Evolutionary conservation across 208 protist species (phyloP).

Genomic region (Leishmania aethiopica): DNA sequence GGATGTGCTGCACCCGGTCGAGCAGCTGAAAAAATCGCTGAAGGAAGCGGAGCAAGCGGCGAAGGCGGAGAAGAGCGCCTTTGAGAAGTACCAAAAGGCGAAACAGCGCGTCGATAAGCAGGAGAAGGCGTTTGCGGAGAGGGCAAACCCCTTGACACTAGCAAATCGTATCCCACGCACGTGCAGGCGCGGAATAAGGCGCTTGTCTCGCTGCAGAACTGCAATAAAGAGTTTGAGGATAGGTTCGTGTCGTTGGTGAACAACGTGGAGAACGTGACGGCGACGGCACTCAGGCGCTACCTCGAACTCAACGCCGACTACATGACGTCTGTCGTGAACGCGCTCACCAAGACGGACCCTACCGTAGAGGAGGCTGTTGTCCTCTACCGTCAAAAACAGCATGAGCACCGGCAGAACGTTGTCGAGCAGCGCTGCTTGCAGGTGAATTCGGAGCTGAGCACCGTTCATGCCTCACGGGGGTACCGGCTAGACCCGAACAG

Average conservation of each 20-base stretch:
- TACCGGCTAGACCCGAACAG: conserved; percentile 1
- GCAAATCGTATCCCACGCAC: conserved; percentile 33
- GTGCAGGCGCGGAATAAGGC: conserved; percentile 29
- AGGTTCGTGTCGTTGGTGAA: conserved; percentile 35
- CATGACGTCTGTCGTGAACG: conserved; percentile 48
- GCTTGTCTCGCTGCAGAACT: conserved; percentile 18
- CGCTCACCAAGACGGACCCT: conserved; percentile 40
- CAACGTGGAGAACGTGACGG: conserved; percentile 37
- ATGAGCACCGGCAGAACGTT: conserved; percentile 15
- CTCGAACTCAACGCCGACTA: conserved; percentile 54
- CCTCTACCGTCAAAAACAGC: conserved; percentile 31
- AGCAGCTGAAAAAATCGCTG: conserved; percentile 32
- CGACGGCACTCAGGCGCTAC: conserved; percentile 43
- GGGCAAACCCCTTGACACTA: conserved; percentile 39
- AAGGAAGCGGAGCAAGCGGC: conserved; percentile 30
- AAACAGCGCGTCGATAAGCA: conserved; percentile 48
- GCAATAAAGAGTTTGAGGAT: conserved; percentile 28
- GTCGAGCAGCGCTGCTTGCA: conserved; percentile 11
- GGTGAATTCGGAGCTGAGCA: conserved; percentile 1
- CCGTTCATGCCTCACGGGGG: neutral
- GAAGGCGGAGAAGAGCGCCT: conserved; percentile 23
- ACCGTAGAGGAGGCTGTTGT: conserved; percentile 34
- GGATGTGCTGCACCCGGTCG: conserved; percentile 47
- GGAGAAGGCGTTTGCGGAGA: conserved; percentile 46
- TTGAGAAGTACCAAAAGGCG: conserved; percentile 29